Percentiles rank a stretch among this genome's conserved stretches.
phyloP scores from a whole-genome alignment of 139 green algal genomes.

The Ostreobium quekettii region DNA sequence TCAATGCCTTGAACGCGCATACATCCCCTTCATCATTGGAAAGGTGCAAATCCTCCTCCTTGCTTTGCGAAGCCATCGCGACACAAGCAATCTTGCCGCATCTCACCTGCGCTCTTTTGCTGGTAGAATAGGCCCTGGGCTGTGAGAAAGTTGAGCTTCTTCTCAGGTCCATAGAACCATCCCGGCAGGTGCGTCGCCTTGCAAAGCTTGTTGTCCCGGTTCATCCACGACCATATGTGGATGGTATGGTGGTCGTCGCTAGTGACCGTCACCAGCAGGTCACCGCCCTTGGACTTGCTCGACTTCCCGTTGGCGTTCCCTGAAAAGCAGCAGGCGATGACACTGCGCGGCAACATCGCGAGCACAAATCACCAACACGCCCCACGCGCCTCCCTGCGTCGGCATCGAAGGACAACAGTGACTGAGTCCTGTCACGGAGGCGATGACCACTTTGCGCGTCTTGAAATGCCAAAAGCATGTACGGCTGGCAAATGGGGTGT shows the following conservation, averaged over 20 bases:
- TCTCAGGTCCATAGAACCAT: constrained; percentile 44
- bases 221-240: constrained; percentile 51
- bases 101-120: not conserved
- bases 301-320: constrained; percentile 24
- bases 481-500: no score
- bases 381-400: no score
- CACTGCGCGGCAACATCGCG: constrained; percentile 7
- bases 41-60: no score
- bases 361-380: no score
- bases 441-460: no score
- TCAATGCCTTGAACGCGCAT: no score
- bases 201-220: constrained; percentile 23
- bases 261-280: constrained; percentile 35
- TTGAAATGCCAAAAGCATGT: no score
- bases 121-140: constrained; percentile 6
- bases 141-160: constrained; percentile 35
- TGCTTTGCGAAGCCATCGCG: no score
- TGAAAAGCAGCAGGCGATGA: constrained; percentile 21
- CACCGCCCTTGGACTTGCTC: constrained; percentile 13
- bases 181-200: constrained; percentile 41
- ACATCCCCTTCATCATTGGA: no score
- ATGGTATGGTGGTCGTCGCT: constrained; percentile 43
- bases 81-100: no score
- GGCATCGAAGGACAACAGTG: no score
- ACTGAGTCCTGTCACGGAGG: no score